A percentile compares a stretch with the other conserved stretches of the same genome.
phyloP scores from a whole-genome alignment of 2,329 filamentous ascomycete genomes.

The Colletotrichum limetticola region DNA sequence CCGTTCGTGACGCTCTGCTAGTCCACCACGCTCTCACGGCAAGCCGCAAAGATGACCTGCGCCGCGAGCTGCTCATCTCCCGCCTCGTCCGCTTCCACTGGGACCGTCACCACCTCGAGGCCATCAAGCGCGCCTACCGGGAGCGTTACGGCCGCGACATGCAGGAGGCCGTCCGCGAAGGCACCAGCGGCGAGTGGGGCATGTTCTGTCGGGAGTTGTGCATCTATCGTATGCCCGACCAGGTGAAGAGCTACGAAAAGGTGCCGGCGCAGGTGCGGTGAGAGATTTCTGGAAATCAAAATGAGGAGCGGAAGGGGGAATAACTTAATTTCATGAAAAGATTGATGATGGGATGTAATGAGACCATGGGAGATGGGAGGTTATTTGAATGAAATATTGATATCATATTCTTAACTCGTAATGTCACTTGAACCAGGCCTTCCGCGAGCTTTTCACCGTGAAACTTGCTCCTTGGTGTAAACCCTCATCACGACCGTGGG shows the following conservation, averaged over 20 bases:
- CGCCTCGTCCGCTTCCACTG: slow-evolving; percentile 91
- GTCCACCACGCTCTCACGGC: slow-evolving; percentile 89
- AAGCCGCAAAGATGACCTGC: slow-evolving; percentile 75
- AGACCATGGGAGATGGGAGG: slow-evolving; percentile 18
- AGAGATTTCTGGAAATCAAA: background rate
- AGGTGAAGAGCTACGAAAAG: slow-evolving; percentile 64
- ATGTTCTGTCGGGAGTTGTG: slow-evolving; percentile 79
- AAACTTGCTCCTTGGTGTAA: background rate
- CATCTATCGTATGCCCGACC: slow-evolving; percentile 69
- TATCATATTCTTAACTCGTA: background rate
- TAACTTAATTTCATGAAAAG: background rate
- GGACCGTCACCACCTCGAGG: slow-evolving; percentile 84
- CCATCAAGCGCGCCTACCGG: slow-evolving; percentile 82
- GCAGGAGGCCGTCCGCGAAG: slow-evolving; percentile 81
- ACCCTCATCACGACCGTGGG: background rate
- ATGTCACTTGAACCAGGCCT: no score
- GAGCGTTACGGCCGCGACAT: slow-evolving; percentile 80
- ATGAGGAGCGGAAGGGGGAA: background rate
- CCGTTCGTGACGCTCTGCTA: slow-evolving; percentile 90
- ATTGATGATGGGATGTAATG: slow-evolving; percentile 16
- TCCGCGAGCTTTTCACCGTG: no score
- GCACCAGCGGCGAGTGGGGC: slow-evolving; percentile 80
- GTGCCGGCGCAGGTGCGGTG: slow-evolving; percentile 39
- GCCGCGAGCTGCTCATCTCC: slow-evolving; percentile 88
- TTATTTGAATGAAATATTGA: slow-evolving; percentile 9